Percentiles rank a stretch among this genome's conserved stretches.
phyloP scores from a whole-genome alignment of 202 grass and related monocot genomes.

The Carex arenaria region DNA sequence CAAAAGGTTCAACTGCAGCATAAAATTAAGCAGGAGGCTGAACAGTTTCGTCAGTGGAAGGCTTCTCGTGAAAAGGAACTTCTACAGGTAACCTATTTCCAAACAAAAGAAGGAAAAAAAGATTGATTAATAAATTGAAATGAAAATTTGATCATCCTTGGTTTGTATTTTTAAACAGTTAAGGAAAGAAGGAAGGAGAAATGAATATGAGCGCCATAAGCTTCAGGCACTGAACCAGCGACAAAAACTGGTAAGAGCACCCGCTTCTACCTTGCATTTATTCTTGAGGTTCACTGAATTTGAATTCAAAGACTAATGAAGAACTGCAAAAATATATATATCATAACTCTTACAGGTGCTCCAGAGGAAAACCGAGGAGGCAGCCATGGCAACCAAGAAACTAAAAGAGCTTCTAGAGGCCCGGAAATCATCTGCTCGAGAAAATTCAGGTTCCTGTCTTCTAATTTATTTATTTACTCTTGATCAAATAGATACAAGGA shows the following conservation, averaged over 20 bases:
- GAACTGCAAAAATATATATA: constrained; percentile 3
- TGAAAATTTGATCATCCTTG: background rate
- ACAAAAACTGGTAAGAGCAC: constrained; percentile 63
- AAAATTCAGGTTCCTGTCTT: constrained; percentile 57
- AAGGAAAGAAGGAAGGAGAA: constrained; percentile 90
- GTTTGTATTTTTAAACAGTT: constrained; percentile 40
- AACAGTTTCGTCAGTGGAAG: constrained; percentile 98
- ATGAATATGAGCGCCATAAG: constrained; percentile 98
- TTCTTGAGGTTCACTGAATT: background rate
- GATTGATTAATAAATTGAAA: background rate
- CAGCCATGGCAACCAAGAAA: constrained; percentile 95
- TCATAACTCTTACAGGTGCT: constrained; percentile 53
- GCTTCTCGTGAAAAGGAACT: constrained; percentile 99
- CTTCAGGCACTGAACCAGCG: constrained; percentile 96
- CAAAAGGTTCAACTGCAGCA: constrained; percentile 99
- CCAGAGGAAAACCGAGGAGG: constrained; percentile 98
- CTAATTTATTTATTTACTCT: constrained; percentile 13
- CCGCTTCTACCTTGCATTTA: background rate
- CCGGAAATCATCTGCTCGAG: constrained; percentile 79
- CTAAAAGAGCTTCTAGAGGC: constrained; percentile 97
- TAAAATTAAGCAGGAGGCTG: constrained; percentile 99
- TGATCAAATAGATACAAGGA: constrained; percentile 2
- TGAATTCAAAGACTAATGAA: constrained; percentile 15
- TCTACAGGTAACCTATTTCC: constrained; percentile 54
- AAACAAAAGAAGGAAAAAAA: background rate